A percentile compares a stretch with the other conserved stretches of the same genome.
These are phyloP conservation scores for Cercospora sojina DNA, from an alignment of 2,329 filamentous ascomycete species.

Conservation along the genomic window DNA sequence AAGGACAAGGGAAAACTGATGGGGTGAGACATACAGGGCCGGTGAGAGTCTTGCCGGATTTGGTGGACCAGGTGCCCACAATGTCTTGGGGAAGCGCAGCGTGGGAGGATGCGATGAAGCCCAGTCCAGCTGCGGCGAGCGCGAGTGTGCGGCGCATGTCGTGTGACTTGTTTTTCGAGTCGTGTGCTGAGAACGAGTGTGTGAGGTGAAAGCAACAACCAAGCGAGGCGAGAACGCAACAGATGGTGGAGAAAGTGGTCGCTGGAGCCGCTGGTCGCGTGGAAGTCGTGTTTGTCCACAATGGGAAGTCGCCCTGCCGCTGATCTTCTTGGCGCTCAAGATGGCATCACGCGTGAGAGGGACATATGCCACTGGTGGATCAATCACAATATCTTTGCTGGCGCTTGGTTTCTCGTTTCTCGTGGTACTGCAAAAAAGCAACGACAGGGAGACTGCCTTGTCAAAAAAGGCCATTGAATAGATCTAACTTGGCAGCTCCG, in stretches of 20 bases:
- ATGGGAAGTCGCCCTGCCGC: not conserved
- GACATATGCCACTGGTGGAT: not conserved
- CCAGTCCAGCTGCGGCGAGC: constrained; percentile 26
- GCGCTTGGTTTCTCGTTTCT: not conserved
- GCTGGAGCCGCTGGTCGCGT: not conserved
- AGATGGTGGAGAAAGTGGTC: not conserved
- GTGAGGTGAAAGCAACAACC: not conserved
- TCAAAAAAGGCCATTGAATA: not conserved
- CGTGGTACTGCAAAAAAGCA: not conserved
- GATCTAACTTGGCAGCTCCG: no score
- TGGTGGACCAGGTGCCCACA: constrained; percentile 71
- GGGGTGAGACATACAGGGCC: constrained; percentile 59
- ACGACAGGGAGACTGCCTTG: not conserved
- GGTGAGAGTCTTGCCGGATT: constrained; percentile 67
- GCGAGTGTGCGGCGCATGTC: constrained; percentile 35
- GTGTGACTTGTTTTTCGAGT: constrained; percentile 1
- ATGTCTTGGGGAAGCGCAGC: constrained; percentile 44
- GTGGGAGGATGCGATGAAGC: constrained; percentile 25
- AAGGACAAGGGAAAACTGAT: not conserved
- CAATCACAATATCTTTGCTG: not conserved
- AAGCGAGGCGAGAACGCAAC: not conserved
- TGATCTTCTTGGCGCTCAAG: not conserved
- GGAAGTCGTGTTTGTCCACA: not conserved
- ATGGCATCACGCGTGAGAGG: not conserved
- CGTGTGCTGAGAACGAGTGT: constrained; percentile 6